Conservation (phyloP, 768 basidiomycete genomes). For the Psilocybe cyanescens region DNA sequence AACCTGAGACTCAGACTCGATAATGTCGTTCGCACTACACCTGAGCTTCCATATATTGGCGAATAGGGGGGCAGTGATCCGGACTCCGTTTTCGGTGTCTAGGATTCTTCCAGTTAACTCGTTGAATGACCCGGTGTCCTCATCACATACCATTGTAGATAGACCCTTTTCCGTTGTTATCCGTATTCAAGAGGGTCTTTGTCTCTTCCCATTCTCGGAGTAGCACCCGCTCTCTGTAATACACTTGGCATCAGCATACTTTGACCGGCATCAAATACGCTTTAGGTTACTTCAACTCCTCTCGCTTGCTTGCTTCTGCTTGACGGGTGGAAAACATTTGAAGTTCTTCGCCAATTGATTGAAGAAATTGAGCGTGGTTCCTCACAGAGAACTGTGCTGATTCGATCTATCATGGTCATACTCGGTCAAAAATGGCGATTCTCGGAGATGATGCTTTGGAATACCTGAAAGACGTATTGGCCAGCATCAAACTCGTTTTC, state of each 20-base stretch:
- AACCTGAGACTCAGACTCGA: constrained; percentile 44
- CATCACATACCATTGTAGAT: not conserved
- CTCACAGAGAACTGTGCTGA: constrained; percentile 55
- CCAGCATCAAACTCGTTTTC: constrained; percentile 58
- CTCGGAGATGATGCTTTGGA: not conserved
- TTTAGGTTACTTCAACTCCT: constrained; percentile 43
- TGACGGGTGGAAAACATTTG: constrained; percentile 44
- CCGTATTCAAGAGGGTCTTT: not conserved
- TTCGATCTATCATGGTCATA: constrained; percentile 43
- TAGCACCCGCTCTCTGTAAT: constrained; percentile 42
- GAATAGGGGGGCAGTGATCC: constrained; percentile 39
- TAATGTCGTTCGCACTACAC: constrained; percentile 42
- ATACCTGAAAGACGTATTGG: constrained; percentile 53
- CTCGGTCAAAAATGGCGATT: constrained; percentile 11
- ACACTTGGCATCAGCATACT: not conserved
- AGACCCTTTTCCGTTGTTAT: too few species aligned
- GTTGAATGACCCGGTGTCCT: not conserved
- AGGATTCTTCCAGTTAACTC: not conserved
- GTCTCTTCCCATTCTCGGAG: constrained; percentile 45
- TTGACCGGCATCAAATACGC: not conserved
- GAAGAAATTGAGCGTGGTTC: constrained; percentile 46
- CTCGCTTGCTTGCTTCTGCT: constrained; percentile 32
- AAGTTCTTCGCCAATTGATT: constrained; percentile 45
- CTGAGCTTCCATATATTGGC: constrained; percentile 57
- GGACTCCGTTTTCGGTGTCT: constrained; percentile 8